phyloP scores from a whole-genome alignment of 2,329 filamentous ascomycete genomes.

The Hymenoscyphus occultus region DNA sequence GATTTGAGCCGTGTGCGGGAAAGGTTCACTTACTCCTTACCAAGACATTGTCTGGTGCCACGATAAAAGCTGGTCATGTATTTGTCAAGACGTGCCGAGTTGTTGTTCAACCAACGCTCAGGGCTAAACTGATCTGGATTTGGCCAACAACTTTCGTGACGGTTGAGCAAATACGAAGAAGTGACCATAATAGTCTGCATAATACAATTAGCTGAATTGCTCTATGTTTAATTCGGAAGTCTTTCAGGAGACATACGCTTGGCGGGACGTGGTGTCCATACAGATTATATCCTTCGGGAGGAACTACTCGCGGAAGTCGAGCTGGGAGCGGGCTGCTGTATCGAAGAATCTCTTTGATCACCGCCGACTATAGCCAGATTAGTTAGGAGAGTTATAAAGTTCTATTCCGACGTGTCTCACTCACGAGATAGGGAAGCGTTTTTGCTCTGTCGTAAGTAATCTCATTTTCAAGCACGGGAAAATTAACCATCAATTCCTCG shows the following conservation, averaged over 20 bases:
- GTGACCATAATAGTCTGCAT: not conserved
- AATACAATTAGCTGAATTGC: not conserved
- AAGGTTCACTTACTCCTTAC: not conserved
- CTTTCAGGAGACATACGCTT: not conserved
- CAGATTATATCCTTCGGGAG: not conserved
- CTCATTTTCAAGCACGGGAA: not conserved
- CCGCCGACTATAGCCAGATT: not conserved
- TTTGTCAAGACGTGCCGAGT: not conserved
- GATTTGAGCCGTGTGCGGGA: not conserved
- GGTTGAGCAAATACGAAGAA: not conserved
- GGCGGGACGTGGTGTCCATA: not conserved
- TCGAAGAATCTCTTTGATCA: constrained; percentile 2
- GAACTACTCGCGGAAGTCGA: not conserved
- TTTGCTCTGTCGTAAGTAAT: not conserved
- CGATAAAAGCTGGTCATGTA: constrained; percentile 6
- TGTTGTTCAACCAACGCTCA: not conserved
- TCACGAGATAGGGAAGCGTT: not conserved
- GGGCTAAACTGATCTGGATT: not conserved
- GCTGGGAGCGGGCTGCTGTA: not conserved
- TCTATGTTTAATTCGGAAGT: not conserved
- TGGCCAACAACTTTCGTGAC: not conserved
- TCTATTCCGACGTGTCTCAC: not conserved
- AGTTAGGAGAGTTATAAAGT: not conserved
- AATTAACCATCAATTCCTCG: not conserved
- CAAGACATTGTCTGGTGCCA: constrained; percentile 4